Evolutionary conservation across 179 eudicot genomes (phyloP), one percentile per base, ranked within the genome.

Genomic region (Beta macrorhiza): DNA sequence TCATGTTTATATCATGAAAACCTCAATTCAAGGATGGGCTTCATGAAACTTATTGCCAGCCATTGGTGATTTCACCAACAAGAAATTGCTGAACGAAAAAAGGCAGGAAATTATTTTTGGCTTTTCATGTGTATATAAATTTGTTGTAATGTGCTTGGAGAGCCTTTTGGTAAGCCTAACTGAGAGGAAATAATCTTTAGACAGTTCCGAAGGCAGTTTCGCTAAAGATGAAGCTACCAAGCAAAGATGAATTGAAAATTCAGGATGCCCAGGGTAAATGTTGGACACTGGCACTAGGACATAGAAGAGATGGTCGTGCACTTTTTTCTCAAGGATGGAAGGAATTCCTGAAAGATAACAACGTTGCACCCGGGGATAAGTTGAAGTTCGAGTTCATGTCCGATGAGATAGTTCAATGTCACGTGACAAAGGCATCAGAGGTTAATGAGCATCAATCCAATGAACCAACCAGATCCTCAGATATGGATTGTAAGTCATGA

Each of bases 271-370:
- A 73, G 19, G 87, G 82, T 5, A 74, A 74, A 45, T 45, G 61
- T 37, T 84, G 87, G 87, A 78, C 77, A 16, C 84, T 81, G 74
- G 67, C 61, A 67, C 76, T 84, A 17, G 52, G 44, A 20, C 81
- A 65, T 61, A 73, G 73, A 47, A 81, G 63, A 13, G 82, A 81
- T 61, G 87, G 87, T 58, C 84, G 79, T 12, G 77, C 64, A 7
- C 13, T 61, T 22, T 52, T 81, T 15, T n/a, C 59, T 73, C 58
- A 53, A 37, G 87, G 87, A 42, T 84, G 87, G 87, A 81, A 16
- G 53, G 73, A 62, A 15, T 81, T 84, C 56, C 9, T 73, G 80
- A 62, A 32, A 52, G 87, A 67, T 7, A 84, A 81, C 49, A 55
- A 59, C 45, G n/a, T 81, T 63, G 44, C 79, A 20, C 44, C 62